These are phyloP conservation scores for Trichoderma asperelloides DNA, from an alignment of 495 filamentous ascomycete species.

Conservation along the genomic window DNA sequence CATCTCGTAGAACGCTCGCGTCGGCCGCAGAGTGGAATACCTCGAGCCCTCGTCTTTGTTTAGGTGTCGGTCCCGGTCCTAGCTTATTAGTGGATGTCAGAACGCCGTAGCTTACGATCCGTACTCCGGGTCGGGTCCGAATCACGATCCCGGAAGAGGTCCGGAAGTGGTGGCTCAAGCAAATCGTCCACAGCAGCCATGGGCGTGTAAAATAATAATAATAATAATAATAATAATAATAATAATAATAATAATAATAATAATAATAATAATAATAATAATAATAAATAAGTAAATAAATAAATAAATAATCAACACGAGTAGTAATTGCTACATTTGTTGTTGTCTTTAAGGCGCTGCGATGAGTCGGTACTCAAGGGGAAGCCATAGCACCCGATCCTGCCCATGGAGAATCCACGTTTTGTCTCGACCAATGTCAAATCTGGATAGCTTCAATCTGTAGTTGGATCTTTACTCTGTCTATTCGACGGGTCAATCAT, in stretches of 20 bases:
- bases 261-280: no score
- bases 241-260: no score
- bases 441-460: neutral
- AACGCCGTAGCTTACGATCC: neutral
- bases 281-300: no score
- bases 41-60: neutral
- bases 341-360: no score
- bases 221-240: no score
- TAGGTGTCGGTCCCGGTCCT: neutral
- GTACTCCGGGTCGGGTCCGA: neutral
- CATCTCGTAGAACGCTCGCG: neutral
- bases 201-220: no score
- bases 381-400: neutral
- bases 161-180: no score
- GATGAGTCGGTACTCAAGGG: neutral
- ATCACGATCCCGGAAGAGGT: neutral
- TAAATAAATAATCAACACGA: no score
- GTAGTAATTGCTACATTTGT: no score
- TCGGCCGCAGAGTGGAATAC: neutral
- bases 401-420: neutral
- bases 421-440: neutral
- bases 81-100: neutral
- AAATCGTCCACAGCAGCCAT: neutral
- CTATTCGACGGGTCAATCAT: neutral
- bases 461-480: no score